Base-by-base conservation (phyloP, 169 alveolate genomes). In the Cryptosporidium meleagridis region DNA sequence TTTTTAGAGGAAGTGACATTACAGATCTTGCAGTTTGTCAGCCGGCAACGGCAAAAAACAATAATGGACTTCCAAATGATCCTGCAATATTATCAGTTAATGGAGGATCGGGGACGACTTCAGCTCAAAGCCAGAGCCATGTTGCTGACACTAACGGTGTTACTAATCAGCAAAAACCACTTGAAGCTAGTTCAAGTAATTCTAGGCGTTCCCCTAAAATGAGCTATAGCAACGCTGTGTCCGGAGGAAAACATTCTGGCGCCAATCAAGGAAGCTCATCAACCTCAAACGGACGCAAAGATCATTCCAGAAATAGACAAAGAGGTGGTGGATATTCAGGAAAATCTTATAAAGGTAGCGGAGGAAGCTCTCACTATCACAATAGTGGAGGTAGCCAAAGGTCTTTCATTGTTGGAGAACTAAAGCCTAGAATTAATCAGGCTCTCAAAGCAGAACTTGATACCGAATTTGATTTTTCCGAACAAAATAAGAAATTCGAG, bases 401-500 rank as follows among this genome's bases (percentile, higher is more conserved):
- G 16, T 80, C 89, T 18, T 80, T 62, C 55, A 80, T 80, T 23
- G 89, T 80, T 18, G 89, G 89, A 9, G 89, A 80, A 31, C 69
- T 80, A n/a, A 80, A 80, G 70, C 80, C 89, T 21, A 59, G 75
- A 45, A 53, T 80, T 4, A 80, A 80, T 48, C 89, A 80, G 65
- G 75, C 89, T 62, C 75, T 80, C 73, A 80, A 80, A 80, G 89
- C 89, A 37, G 89, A 80, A 35, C 75, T 80, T 35, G 89, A 80
- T n/a, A 80, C 80, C 10, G 89, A 80, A 41, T 80, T 80, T 62
- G 75, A 80, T 29, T 80, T 80, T 80, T 80, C 89, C 44, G 89
- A 80, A 37, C 89, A 80, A 41, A 80, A 80, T 35, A 80, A 80
- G 75, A 80, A 62, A 29, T 80, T 80, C 70, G 89, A 80, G 12